A percentile compares a stretch with the other conserved stretches of the same genome.
phyloP scores from a whole-genome alignment of 352 stramenopile genomes.

The Globisporangium iwayamae region DNA sequence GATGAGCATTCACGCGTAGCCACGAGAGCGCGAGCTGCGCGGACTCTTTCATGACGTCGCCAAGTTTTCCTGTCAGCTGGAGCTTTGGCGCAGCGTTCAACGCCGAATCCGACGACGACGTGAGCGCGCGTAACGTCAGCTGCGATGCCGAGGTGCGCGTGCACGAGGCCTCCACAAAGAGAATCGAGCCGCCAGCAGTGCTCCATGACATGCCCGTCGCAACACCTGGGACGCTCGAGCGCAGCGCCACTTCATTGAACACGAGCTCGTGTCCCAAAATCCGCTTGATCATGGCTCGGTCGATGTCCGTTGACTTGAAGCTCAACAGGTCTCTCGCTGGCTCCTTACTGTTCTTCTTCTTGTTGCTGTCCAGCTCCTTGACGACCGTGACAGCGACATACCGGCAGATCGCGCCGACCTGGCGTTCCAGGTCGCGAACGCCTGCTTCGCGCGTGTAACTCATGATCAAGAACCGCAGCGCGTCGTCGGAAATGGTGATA shows the following conservation, averaged over 20 bases:
- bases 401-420: conserved; percentile 73
- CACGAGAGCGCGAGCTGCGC: conserved; percentile 82
- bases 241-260: conserved; percentile 72
- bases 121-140: conserved; percentile 21
- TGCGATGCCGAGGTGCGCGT: conserved; percentile 33
- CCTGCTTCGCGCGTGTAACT: conserved; percentile 86
- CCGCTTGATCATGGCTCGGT: conserved; percentile 47
- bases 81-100: conserved; percentile 30
- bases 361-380: conserved; percentile 33
- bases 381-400: conserved; percentile 72
- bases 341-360: conserved; percentile 19
- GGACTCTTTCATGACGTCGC: conserved; percentile 90
- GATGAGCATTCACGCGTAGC: conserved; percentile 59
- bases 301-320: conserved; percentile 40
- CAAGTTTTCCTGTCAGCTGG: conserved; percentile 70
- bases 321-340: conserved; percentile 15
- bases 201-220: conserved; percentile 86
- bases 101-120: conserved; percentile 19
- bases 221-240: conserved; percentile 60
- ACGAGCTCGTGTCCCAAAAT: conserved; percentile 68
- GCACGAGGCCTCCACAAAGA: conserved; percentile 86
- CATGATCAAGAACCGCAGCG: conserved; percentile 67
- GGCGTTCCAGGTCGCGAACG: conserved; percentile 78
- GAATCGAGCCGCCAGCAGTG: conserved; percentile 66
- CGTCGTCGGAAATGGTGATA: conserved; percentile 51